Conservation (phyloP, 2,329 filamentous ascomycete genomes). For the Pseudogymnoascus sp. region DNA sequence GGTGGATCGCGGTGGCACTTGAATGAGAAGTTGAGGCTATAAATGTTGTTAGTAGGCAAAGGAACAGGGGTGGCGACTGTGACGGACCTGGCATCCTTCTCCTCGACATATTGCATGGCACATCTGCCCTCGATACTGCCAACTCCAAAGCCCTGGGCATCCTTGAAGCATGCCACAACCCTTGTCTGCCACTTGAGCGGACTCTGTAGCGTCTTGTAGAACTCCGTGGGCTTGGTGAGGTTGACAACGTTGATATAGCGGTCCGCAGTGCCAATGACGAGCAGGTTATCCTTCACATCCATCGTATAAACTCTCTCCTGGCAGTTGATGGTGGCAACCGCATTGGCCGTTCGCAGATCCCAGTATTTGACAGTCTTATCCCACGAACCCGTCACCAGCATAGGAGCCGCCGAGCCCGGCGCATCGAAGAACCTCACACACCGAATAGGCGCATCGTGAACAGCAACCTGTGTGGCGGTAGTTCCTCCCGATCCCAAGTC, state of each 20-base stretch:
- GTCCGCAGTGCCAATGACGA: conserved; percentile 89
- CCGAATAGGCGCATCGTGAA: conserved; percentile 76
- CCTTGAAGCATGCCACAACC: conserved; percentile 88
- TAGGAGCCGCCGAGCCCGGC: conserved; percentile 52
- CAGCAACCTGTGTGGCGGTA: conserved; percentile 59
- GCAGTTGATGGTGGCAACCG: conserved; percentile 56
- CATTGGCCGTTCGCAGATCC: conserved; percentile 62
- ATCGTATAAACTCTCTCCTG: conserved; percentile 83
- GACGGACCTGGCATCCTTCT: conserved; percentile 70
- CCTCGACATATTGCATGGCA: conserved; percentile 96
- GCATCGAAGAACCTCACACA: conserved; percentile 69
- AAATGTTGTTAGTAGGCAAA: conserved; percentile 12
- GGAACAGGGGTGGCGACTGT: background rate
- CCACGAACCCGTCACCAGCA: conserved; percentile 89
- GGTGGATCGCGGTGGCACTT: conserved; percentile 90
- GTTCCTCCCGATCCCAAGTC: conserved; percentile 64
- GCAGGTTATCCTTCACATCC: conserved; percentile 79
- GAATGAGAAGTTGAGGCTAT: conserved; percentile 90
- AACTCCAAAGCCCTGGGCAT: conserved; percentile 85
- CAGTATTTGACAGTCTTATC: conserved; percentile 88
- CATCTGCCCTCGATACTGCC: conserved; percentile 95
- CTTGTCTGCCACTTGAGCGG: conserved; percentile 98
- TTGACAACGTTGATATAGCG: conserved; percentile 94
- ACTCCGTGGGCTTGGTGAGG: conserved; percentile 74
- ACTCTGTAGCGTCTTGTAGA: conserved; percentile 94